Base-by-base conservation (phyloP, 2,329 filamentous ascomycete species). In the Lasiodiplodia sp. region DNA sequence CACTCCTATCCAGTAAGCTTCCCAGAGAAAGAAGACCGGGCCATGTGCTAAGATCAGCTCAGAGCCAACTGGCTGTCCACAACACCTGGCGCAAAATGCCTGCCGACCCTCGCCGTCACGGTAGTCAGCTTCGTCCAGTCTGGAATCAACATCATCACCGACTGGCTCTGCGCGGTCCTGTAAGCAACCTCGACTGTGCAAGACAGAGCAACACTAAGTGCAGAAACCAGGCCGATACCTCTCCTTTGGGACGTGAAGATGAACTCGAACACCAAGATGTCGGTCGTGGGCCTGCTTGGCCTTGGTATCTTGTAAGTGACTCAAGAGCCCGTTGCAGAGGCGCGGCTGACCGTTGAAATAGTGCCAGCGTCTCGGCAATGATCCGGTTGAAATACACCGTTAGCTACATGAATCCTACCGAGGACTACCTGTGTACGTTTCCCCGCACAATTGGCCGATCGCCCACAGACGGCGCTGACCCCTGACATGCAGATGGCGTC, bases 341-440 rank as follows among this genome's bases (percentile, higher is more conserved):
- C n/a, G 77, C 3, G 75, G 49, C 62, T 66, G 34, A 66, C 49
- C 23, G 18, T 21, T 25, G 28, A 7, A 47, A 53, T 34, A 66
- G 63, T 56, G 66, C 66, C 47, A 63, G 66, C 12, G 51, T 53
- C 56, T 63, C 76, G 1, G 76, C 75, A 4, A 77, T 76, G 58
- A 75, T 79, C 53, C 70, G 76, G 47, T 67, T 79, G 21, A 77
- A 77, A 6, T 79, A 79, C 66, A 79, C 77, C n/a, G 73, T 78
- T 38, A 75, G 38, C 23, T 68, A 74, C 47, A 71, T 79, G n/a
- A 78, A 74, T 66, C 76, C 73, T 66, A 68, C 70, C 5, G 64
- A 73, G 16, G 75, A 79, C 64, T 78, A 75, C 64, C 72, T 79
- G 6, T 75, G 70, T 72, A 72, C 66, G 70, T 69, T 47, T 31